These are phyloP conservation scores for Neurospora crassa DNA, from an alignment of 2,329 filamentous ascomycete genomes.

Conservation along the genomic window DNA sequence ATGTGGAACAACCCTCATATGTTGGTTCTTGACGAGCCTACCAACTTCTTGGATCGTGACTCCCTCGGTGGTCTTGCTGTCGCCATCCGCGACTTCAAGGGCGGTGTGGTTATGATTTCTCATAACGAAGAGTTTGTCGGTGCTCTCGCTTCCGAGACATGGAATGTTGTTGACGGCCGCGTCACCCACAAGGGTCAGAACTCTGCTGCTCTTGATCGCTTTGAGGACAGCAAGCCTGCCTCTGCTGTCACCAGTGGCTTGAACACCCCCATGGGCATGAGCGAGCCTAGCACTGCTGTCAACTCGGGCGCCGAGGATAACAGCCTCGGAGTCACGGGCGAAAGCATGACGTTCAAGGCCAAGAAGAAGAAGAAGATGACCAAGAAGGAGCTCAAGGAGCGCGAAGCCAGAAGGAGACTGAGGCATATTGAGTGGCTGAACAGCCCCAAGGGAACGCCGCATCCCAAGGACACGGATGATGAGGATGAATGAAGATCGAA, in stretches of 20 bases:
- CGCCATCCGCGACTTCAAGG: conserved; percentile 95
- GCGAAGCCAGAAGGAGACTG: conserved; percentile 75
- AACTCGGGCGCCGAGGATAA: conserved; percentile 81
- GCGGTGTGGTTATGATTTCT: conserved; percentile 97
- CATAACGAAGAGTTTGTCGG: conserved; percentile 99
- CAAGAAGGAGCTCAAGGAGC: conserved; percentile 89
- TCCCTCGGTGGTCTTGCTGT: conserved; percentile 94
- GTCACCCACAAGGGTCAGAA: conserved; percentile 75
- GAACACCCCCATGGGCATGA: conserved; percentile 42
- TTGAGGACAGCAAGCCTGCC: conserved; percentile 70
- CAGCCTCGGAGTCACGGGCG: conserved; percentile 19
- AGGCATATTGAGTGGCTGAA: conserved; percentile 82
- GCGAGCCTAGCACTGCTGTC: conserved; percentile 52
- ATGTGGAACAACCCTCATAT: conserved; percentile 99
- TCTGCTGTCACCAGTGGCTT: conserved; percentile 51
- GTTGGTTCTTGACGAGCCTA: conserved; percentile 94
- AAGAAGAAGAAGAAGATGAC: conserved; percentile 99
- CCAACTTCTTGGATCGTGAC: conserved; percentile 98
- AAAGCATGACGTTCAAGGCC: conserved; percentile 74
- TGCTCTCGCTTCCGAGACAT: conserved; percentile 90
- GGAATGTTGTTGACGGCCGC: conserved; percentile 82
- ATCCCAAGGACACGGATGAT: conserved; percentile 68
- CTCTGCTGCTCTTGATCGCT: conserved; percentile 67
- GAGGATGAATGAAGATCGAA: conserved; percentile 35
- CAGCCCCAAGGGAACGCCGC: conserved; percentile 73